Evolutionary conservation across 805 yeast species (phyloP).

Genomic region (Yarrowia sp.): DNA sequence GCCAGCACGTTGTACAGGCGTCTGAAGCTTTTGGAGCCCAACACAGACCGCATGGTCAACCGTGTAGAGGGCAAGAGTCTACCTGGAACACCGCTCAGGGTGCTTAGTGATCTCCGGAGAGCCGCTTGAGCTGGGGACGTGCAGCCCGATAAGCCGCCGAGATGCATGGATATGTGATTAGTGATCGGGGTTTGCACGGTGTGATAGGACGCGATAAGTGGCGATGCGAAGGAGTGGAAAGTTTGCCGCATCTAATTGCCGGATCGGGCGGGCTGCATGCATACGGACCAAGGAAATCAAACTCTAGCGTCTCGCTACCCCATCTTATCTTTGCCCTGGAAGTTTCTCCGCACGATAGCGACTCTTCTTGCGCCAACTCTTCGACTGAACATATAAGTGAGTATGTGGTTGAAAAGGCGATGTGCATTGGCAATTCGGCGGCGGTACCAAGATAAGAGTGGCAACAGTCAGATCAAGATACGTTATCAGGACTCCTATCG

Average conservation of each 20-base stretch:
- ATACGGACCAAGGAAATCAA: not conserved
- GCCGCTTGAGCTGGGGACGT: not conserved
- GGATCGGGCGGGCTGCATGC: not conserved
- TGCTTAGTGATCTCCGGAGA: too few species aligned
- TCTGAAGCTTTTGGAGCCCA: too few species aligned
- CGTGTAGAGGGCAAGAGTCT: too few species aligned
- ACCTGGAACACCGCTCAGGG: too few species aligned
- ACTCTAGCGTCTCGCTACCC: not conserved
- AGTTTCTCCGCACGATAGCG: too few species aligned
- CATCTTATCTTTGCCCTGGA: constrained; percentile 22
- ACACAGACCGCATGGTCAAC: too few species aligned
- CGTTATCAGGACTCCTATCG: too few species aligned
- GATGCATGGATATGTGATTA: not conserved
- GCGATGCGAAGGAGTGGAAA: not conserved
- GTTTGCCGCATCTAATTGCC: constrained; percentile 21
- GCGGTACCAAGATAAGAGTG: too few species aligned
- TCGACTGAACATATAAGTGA: not conserved
- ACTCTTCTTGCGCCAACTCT: too few species aligned
- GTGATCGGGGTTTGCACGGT: not conserved
- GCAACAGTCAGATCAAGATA: too few species aligned
- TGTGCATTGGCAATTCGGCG: too few species aligned
- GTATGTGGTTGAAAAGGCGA: not conserved
- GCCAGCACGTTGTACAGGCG: constrained; percentile 65
- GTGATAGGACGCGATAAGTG: constrained; percentile 4
- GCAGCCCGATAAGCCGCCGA: not conserved